phyloP scores from a whole-genome alignment of 768 basidiomycete species.

The Mycena filopes region DNA sequence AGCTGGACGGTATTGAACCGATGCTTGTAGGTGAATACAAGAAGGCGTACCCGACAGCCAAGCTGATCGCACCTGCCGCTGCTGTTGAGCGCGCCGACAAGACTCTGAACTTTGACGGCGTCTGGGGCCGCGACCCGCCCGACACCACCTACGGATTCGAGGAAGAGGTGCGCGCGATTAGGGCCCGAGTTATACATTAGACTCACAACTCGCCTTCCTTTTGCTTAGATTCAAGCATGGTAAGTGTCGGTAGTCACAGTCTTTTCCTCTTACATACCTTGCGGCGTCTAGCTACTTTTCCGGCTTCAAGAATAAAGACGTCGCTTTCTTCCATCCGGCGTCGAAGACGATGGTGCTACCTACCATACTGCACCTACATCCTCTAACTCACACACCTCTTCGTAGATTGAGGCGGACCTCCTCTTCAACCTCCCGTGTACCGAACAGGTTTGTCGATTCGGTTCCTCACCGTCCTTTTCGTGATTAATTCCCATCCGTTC shows the following conservation, averaged over 20 bases:
- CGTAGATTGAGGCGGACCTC: conserved; percentile 72
- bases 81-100: conserved; percentile 61
- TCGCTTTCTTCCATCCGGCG: conserved; percentile 81
- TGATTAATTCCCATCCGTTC: not conserved
- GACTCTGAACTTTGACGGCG: conserved; percentile 70
- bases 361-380: not conserved
- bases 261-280: not conserved
- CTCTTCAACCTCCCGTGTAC: conserved; percentile 83
- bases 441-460: conserved; percentile 66
- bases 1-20: conserved; percentile 24
- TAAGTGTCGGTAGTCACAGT: conserved; percentile 31
- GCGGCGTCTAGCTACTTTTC: conserved; percentile 66
- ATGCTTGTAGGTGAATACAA: conserved; percentile 51
- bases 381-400: not conserved
- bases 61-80: conserved; percentile 75
- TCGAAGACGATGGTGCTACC: conserved; percentile 76
- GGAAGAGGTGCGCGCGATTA: conserved; percentile 60
- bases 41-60: conserved; percentile 74
- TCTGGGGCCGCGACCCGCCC: conserved; percentile 72
- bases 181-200: no score
- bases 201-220: not conserved
- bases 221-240: conserved; percentile 60
- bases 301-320: conserved; percentile 80
- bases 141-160: conserved; percentile 85
- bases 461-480: not conserved